Percentiles rank a stretch among this genome's conserved stretches.
These are phyloP conservation scores for Creolimax fragrantissima DNA, from an alignment of 78 protist genomes.

Conservation along the genomic window DNA sequence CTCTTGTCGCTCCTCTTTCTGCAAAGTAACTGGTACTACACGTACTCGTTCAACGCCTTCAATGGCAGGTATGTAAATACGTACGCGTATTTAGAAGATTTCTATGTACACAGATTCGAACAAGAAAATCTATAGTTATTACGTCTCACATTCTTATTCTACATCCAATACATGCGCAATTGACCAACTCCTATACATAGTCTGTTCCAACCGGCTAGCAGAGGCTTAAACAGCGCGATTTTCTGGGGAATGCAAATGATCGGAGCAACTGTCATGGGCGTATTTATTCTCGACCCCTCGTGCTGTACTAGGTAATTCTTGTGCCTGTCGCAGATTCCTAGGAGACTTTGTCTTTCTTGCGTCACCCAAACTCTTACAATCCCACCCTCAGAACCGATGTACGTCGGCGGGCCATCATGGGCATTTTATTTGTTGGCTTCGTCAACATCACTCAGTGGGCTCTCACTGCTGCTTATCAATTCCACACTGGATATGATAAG, in stretches of 20 bases:
- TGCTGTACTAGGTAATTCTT: no score
- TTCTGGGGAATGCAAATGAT: slow-evolving; percentile 7
- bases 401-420: no score
- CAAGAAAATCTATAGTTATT: no score
- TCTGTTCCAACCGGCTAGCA: neutral
- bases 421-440: neutral
- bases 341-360: no score
- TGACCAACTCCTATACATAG: no score
- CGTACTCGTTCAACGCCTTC: neutral
- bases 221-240: neutral
- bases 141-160: neutral
- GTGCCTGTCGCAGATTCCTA: no score
- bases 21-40: neutral
- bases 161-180: no score
- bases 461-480: neutral
- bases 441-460: neutral
- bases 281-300: neutral
- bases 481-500: neutral
- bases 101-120: neutral
- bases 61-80: neutral
- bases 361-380: no score
- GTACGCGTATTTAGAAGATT: no score
- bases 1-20: neutral
- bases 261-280: neutral
- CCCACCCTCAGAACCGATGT: no score